phyloP scores from a whole-genome alignment of 1,139 yeast species.

The Yamadazyma oceani region DNA sequence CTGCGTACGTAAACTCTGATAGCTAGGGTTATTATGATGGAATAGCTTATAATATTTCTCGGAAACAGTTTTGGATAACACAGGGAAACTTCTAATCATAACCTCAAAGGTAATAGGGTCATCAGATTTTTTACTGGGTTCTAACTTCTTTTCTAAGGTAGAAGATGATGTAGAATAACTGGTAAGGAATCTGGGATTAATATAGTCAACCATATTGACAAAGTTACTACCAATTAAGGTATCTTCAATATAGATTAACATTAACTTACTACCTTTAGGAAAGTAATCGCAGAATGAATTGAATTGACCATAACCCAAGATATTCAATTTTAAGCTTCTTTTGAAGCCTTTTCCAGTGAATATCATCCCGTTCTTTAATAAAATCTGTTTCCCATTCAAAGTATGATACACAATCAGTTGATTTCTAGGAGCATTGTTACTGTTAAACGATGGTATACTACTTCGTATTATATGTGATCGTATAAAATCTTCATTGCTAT shows the following conservation, averaged over 20 bases:
- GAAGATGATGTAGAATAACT: not conserved
- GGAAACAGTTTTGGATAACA: constrained; percentile 46
- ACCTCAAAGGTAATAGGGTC: constrained; percentile 39
- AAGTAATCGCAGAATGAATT: constrained; percentile 47
- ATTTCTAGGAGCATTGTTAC: constrained; percentile 40
- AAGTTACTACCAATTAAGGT: constrained; percentile 44
- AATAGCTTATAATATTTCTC: constrained; percentile 44
- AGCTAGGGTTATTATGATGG: constrained; percentile 44
- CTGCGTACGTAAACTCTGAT: constrained; percentile 30
- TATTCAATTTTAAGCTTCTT: constrained; percentile 42
- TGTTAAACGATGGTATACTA: constrained; percentile 33
- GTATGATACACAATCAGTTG: constrained; percentile 54
- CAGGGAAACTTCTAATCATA: constrained; percentile 47
- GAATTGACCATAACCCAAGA: constrained; percentile 45
- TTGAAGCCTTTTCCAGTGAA: constrained; percentile 61
- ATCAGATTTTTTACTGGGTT: constrained; percentile 1
- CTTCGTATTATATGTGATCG: constrained; percentile 64
- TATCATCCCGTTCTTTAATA: constrained; percentile 56
- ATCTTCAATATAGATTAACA: constrained; percentile 52
- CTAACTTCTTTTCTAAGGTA: not conserved
- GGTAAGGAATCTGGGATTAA: constrained; percentile 11
- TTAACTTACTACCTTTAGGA: constrained; percentile 50
- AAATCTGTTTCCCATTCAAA: constrained; percentile 57
- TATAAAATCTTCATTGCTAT: constrained; percentile 60
- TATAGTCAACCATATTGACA: constrained; percentile 12